Evolutionary conservation across 2,329 filamentous ascomycete genomes (phyloP), one percentile per base, ranked within the genome.

Genomic region (Drechslera avenae): DNA sequence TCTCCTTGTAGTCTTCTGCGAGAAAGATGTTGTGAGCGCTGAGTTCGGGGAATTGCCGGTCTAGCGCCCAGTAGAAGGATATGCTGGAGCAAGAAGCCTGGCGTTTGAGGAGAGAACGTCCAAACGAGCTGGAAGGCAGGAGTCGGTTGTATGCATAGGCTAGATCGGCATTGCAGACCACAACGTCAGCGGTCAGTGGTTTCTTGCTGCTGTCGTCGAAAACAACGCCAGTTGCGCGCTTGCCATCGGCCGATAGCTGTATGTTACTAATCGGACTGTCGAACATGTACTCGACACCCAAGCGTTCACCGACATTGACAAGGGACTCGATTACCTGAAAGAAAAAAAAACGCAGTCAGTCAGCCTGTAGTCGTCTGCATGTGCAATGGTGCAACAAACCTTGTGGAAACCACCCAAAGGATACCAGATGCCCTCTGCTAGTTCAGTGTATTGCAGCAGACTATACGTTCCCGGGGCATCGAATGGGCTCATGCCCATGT

Each of bases 401-500:
- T 79, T 79, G 63, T 88, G 84, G 64, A 91, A 91, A 0, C 88
- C 87, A 2, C 87, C 88, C 17, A 81, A 78, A 0, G 87, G 86
- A 73, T 89, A 91, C 84, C 87, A 88, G 35, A 91, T 89, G 0
- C 88, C 88, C 74, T 91, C 86, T 0, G 86, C 85, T 26, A 90
- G 73, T 73, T 91, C 88, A 0, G 88, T 88, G 68, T 90, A 91
- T 71, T 90, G 88, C 43, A 91, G 75, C 52, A 91, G 71, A 40
- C 82, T 86, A 73, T 91, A 91, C 2, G 88, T 90, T 3, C 85
- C 87, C 0, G 88, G 88, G 0, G 88, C 87, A 65, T 89, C 86
- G 66, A 88, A 91, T 0, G 88, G 88, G 46, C 81, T 86, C 88
- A 91, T 91, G 0, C 88, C 88, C 85, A 91, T 88, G 65, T 91